Percentiles rank a stretch among this genome's conserved stretches.
Evolutionary conservation across 345 rosid genomes (phyloP).

Genomic region (Linum tenue): DNA sequence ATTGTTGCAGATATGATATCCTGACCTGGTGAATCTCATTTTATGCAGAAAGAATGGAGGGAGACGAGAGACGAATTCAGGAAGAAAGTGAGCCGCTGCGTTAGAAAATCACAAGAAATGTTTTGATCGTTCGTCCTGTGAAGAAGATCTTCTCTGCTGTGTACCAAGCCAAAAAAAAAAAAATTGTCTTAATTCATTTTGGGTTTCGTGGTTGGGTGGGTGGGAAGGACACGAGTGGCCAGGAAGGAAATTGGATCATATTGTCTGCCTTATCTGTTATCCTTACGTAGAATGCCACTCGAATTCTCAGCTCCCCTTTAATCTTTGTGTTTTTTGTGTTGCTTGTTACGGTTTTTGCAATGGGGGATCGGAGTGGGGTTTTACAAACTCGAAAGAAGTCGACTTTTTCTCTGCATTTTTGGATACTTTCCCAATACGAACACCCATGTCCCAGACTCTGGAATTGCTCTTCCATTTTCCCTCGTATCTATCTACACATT

Average conservation of each 20-base stretch:
- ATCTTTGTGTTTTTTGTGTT: too few species aligned
- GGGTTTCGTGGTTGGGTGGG: neutral
- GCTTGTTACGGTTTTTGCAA: neutral
- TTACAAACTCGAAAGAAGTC: too few species aligned
- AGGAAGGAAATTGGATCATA: neutral
- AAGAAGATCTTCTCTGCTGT: neutral
- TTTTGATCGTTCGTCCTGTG: slow-evolving; percentile 20
- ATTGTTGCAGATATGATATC: too few species aligned
- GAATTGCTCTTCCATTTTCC: too few species aligned
- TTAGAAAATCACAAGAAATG: slow-evolving; percentile 82
- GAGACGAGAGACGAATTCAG: slow-evolving; percentile 64
- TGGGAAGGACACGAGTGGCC: neutral
- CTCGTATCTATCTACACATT: too few species aligned
- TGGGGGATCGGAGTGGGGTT: neutral
- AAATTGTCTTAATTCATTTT: slow-evolving; percentile 7
- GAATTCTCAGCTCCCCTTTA: neutral
- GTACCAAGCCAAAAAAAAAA: neutral
- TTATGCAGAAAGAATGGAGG: slow-evolving; percentile 78
- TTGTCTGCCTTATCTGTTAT: neutral
- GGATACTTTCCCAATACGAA: too few species aligned
- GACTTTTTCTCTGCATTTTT: too few species aligned
- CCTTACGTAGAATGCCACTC: neutral
- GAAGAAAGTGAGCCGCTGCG: slow-evolving; percentile 83
- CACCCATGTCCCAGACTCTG: too few species aligned
- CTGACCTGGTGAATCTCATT: too few species aligned